Base-by-base conservation (phyloP, 345 rosid species). In the Syzygium aromaticum region DNA sequence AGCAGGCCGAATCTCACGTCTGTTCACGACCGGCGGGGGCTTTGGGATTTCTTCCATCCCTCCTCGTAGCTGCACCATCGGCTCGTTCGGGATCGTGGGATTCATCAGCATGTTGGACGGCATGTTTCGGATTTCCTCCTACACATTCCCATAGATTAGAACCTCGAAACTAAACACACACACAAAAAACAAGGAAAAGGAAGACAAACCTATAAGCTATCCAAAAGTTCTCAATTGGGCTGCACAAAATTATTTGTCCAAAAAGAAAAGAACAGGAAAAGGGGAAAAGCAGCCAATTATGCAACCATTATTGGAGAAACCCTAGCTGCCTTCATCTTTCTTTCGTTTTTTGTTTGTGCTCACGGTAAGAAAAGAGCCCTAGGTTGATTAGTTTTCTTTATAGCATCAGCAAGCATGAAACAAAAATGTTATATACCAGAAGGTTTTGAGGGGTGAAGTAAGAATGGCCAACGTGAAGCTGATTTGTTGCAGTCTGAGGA, bases 81-180 rank as follows among this genome's bases (percentile, higher is more conserved):
- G 77, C 87, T 92, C 98, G 86, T 89, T 92, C 59, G 93, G 93
- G 91, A 89, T 92, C 16, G 98, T 89, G 82, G 92, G 98, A 85
- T 94, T 96, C 86, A 91, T 91, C 92, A 94, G 92, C 97, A 96
- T 87, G 89, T 91, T 94, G 2, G 96, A 87, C 15, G 99, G 97
- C 61, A 90, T 87, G 82, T 92, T 95, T 54, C 95, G 92, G 88
- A 94, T 92, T 92, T 96, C 99, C 92, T 98, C 99, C 99, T 98
- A 88, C 51, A 84, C 49, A 54, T 9, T 84, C 86, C 49, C 54
- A 49, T 51, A 85, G 80, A 54, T 46, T 52, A 33, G 25, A 73
- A 73, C 80, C 80, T 14, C 52, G 21, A 53, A 52, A 51, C 53
- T 40, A 40, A 33, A 64, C 54, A 61, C 17, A 30, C 1, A 61